Evolutionary conservation across 805 yeast genomes (phyloP).

Genomic region (Danielia oregonensis): DNA sequence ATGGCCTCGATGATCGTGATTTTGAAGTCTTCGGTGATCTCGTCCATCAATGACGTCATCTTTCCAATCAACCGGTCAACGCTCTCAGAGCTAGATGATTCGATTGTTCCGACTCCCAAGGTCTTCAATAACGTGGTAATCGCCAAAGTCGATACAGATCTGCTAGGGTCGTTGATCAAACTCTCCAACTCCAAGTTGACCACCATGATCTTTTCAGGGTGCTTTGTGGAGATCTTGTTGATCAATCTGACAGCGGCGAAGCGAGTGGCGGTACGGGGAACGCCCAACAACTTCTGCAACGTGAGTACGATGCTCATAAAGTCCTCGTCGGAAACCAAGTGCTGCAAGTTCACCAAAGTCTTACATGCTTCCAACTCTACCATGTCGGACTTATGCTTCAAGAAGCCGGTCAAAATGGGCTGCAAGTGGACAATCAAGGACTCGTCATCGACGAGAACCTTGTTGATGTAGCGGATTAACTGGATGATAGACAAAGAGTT

Average conservation of each 20-base stretch:
- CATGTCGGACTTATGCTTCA: slow-evolving; percentile 79
- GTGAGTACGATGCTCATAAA: slow-evolving; percentile 68
- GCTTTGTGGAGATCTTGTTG: slow-evolving; percentile 76
- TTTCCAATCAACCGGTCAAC: slow-evolving; percentile 88
- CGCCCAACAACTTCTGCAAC: slow-evolving; percentile 72
- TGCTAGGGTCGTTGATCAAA: slow-evolving; percentile 81
- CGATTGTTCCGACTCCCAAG: slow-evolving; percentile 64
- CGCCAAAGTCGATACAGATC: slow-evolving; percentile 94
- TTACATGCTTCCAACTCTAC: slow-evolving; percentile 92
- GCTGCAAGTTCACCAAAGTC: slow-evolving; percentile 52
- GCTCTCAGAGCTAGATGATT: slow-evolving; percentile 44
- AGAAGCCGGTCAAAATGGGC: slow-evolving; percentile 65
- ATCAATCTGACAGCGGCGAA: slow-evolving; percentile 92
- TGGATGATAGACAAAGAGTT: slow-evolving; percentile 83
- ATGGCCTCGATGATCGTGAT: slow-evolving; percentile 93
- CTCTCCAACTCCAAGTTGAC: slow-evolving; percentile 85
- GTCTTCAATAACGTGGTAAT: slow-evolving; percentile 94
- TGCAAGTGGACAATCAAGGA: slow-evolving; percentile 55
- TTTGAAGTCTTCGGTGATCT: slow-evolving; percentile 93
- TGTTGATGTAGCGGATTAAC: slow-evolving; percentile 76
- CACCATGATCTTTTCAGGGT: slow-evolving; percentile 72
- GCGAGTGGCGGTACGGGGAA: slow-evolving; percentile 84
- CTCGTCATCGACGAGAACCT: slow-evolving; percentile 69
- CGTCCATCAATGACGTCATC: slow-evolving; percentile 84
- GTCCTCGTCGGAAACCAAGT: slow-evolving; percentile 58